Base-by-base conservation (phyloP, 768 basidiomycete genomes). In the Suillus decipiens region DNA sequence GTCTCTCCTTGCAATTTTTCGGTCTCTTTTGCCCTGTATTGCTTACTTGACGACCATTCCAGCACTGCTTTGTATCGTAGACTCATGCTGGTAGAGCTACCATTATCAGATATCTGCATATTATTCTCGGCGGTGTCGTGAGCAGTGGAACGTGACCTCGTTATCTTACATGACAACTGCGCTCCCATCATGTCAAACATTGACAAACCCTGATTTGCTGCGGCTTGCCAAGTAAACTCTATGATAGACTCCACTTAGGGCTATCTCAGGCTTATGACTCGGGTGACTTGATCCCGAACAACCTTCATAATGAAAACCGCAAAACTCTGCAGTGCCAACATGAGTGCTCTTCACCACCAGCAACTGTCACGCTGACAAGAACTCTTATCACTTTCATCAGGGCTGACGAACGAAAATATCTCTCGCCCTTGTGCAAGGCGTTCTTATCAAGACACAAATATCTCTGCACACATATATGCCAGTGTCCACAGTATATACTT, bases 31-130 rank as follows among this genome's bases (percentile, higher is more conserved):
- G 48, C 47, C 50, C 59, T 74, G 72, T 74, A 75, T 67, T 65
- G 70, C 48, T 59, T 63, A 61, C 63, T 66, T 53, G 59, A 50
- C 54, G 64, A 39, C 61, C 64, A 66, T 66, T 61, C 9, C 55
- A 19, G 55, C 55, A 57, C 64, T 66, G 72, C 66, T 69, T 62
- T 74, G 73, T 75, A 74, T 67, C 71, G 67, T 74, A 74, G 67
- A 69, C 61, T 2, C 55, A 24, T 28, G 55, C 55, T 41, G 55
- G 24, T 57, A 39, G 55, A 39, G 17, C 10, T 39, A 57, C 55
- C 37, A 57, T 41, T 39, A 57, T 57, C 55, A 37, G 17, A 57
- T 57, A 57, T 41, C 55, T 57, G 34, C 54, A 14, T 56, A 56
- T 36, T 56, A 22, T 53, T 37, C 54, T 24, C 1, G n/a, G 54